Percentiles rank a stretch among this genome's conserved stretches.
Evolutionary conservation across 2,329 filamentous ascomycete species (phyloP).

Genomic region (Penicillium hesseltinei): DNA sequence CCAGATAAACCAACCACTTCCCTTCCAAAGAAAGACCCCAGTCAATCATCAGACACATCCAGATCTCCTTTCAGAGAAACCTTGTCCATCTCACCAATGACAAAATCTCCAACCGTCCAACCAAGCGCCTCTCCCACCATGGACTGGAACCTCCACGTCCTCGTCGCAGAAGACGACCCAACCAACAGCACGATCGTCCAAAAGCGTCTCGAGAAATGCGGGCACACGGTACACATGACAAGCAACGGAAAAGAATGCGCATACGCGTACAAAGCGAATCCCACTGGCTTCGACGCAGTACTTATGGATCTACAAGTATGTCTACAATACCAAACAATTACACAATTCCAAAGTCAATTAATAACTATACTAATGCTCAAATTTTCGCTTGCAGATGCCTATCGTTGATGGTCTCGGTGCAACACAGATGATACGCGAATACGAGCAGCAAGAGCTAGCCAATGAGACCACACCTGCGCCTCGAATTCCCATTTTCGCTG

Average conservation of each 20-base stretch:
- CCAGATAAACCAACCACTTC: neutral
- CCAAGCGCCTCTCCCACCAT: neutral
- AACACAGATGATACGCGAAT: conserved; percentile 77
- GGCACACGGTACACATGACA: conserved; percentile 69
- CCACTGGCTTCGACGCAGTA: conserved; percentile 68
- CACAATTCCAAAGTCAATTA: neutral
- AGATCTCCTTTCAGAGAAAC: neutral
- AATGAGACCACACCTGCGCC: neutral
- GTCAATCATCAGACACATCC: neutral
- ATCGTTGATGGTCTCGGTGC: conserved; percentile 82
- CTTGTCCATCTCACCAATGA: neutral
- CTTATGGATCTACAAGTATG: conserved; percentile 91
- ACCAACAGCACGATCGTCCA: conserved; percentile 80
- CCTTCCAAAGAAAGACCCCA: neutral
- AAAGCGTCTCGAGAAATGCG: conserved; percentile 74
- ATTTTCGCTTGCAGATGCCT: conserved; percentile 65
- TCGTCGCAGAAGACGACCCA: conserved; percentile 85
- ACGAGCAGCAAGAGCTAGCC: conserved; percentile 55
- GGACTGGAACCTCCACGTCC: conserved; percentile 45
- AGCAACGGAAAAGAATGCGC: conserved; percentile 85
- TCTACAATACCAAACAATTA: neutral
- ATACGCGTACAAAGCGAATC: conserved; percentile 63
- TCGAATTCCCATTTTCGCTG: conserved; percentile 77
- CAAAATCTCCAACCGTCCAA: neutral
- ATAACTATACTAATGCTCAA: neutral